Percentiles rank a stretch among this genome's conserved stretches.
Evolutionary conservation across 805 yeast genomes (phyloP).

Genomic region (Hanseniaspora lindneri): DNA sequence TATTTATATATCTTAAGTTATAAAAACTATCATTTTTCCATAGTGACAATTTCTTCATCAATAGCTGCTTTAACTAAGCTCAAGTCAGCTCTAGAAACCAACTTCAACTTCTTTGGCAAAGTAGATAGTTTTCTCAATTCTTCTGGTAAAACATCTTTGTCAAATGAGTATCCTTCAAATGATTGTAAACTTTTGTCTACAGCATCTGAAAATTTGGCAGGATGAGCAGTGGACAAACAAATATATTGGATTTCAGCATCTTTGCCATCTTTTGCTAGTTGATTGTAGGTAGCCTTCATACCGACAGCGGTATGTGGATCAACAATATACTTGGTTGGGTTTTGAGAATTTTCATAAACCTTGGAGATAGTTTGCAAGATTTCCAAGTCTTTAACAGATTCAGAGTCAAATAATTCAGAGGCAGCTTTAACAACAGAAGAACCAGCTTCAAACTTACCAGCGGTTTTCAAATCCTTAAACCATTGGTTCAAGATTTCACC

Average conservation of each 20-base stretch:
- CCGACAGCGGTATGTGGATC: constrained; percentile 98
- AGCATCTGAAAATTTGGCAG: constrained; percentile 95
- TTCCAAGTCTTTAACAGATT: constrained; percentile 64
- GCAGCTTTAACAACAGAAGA: constrained; percentile 55
- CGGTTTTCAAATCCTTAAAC: constrained; percentile 65
- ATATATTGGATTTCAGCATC: constrained; percentile 39
- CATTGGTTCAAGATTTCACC: constrained; percentile 60
- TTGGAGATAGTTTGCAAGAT: constrained; percentile 69
- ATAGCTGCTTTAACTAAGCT: constrained; percentile 66
- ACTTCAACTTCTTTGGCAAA: constrained; percentile 61
- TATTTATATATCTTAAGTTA: neutral
- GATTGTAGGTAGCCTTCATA: constrained; percentile 60
- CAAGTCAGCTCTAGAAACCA: constrained; percentile 59
- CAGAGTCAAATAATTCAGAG: constrained; percentile 57
- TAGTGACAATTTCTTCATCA: constrained; percentile 53
- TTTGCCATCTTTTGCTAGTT: constrained; percentile 39
- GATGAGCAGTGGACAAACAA: constrained; percentile 93
- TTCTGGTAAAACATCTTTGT: constrained; percentile 74
- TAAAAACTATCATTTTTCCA: constrained; percentile 26
- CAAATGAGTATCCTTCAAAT: constrained; percentile 69
- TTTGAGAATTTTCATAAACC: constrained; percentile 45
- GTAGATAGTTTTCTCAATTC: constrained; percentile 64
- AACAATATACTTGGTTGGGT: constrained; percentile 57
- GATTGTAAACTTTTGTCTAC: constrained; percentile 66
- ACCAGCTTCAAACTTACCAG: constrained; percentile 68